These are phyloP conservation scores for Trichoderma sp. DNA, from an alignment of 2,329 filamentous ascomycete genomes.

Conservation along the genomic window DNA sequence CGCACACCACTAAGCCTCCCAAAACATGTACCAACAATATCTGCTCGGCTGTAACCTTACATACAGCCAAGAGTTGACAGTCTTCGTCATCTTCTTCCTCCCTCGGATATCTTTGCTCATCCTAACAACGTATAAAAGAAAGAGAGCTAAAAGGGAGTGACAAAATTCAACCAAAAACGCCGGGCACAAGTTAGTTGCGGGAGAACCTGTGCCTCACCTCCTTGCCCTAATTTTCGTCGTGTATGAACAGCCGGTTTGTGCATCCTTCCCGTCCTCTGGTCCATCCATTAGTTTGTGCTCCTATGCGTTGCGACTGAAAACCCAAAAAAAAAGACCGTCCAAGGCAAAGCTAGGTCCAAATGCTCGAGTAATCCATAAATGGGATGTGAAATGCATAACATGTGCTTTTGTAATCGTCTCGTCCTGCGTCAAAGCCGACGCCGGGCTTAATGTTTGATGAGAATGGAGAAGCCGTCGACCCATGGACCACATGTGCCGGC, in stretches of 20 bases:
- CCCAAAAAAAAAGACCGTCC: slow-evolving; percentile 19
- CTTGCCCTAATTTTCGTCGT: background rate
- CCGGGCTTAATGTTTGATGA: slow-evolving; percentile 52
- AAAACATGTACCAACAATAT: slow-evolving; percentile 7
- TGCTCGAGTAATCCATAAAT: slow-evolving; percentile 25
- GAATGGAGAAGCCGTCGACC: slow-evolving; percentile 83
- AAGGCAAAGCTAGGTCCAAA: slow-evolving; percentile 25
- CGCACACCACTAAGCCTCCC: background rate
- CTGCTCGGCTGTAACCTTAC: background rate
- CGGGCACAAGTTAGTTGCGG: background rate
- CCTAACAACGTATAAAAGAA: slow-evolving; percentile 12
- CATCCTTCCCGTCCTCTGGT: background rate
- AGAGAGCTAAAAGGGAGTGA: background rate
- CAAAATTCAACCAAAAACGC: slow-evolving; percentile 16
- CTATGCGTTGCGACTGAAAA: slow-evolving; percentile 14
- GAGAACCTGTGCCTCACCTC: slow-evolving; percentile 1
- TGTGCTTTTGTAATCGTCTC: background rate
- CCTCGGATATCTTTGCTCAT: slow-evolving; percentile 17
- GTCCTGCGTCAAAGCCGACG: background rate
- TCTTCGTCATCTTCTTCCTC: background rate
- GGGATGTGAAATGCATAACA: slow-evolving; percentile 6
- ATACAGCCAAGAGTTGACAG: slow-evolving; percentile 1
- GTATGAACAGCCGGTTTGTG: background rate
- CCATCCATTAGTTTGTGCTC: slow-evolving; percentile 1
- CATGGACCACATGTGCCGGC: slow-evolving; percentile 78